Evolutionary conservation across 148 eudicot species (phyloP), one percentile per base, ranked within the genome.

Genomic region (Selenicereus undatus): DNA sequence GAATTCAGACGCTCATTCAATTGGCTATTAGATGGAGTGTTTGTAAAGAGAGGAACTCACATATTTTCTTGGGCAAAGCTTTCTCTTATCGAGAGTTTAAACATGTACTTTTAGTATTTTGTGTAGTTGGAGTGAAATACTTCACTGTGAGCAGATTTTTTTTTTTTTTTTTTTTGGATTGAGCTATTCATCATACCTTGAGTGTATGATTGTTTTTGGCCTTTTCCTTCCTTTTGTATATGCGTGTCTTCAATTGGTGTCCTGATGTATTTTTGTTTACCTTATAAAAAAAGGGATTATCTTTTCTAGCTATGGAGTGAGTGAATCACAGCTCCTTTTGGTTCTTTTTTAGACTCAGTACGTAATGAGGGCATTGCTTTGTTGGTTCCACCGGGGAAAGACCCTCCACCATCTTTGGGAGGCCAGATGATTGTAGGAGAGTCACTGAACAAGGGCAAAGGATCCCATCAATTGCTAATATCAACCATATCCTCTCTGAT

Each of bases 341-440:
- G 71, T 26, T 39, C 56, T 76, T 21, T 75, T 88, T 66, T 87
- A 96, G 99, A 91, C 82, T 85, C 86, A 72, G 86, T 75, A 80
- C 80, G 88, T 65, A 58, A 60, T 76, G 89, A 91, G 80, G 88
- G 85, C 21, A 81, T 90, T 83, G 76, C 85, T 76, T 72, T 88
- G 79, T 86, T 95, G 81, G 84, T 95, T 83, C 91, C 92, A 20
- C 89, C 95, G n/a, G 97, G 97, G 36, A 90, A 85, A 82, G 91
- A 89, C 52, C 90, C 90, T 64, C 97, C 93, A 39, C 88, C 93
- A n/a, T 87, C 92, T 16, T 88, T 93, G 72, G 95, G 97, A 12
- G 89, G 98, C 43, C 87, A 69, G 50, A 73, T 64, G 16, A 77
- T 69, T 77, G 80, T 81, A 39, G 89, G 82, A 71, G 83, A 82